Conservation (phyloP, 306 rosid genomes). For the Citrullus colocynthis region DNA sequence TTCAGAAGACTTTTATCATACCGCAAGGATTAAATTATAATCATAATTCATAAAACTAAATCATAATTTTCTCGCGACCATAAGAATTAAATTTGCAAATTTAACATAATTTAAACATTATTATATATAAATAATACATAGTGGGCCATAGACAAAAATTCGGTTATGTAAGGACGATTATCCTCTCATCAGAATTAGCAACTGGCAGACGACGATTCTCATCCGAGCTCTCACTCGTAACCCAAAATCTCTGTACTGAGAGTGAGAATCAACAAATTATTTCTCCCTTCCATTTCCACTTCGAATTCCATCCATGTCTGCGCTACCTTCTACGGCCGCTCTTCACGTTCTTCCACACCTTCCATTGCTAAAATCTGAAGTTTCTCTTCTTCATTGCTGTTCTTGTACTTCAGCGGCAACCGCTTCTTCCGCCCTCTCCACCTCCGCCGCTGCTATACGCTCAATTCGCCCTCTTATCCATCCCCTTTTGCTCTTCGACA, state of each 20-base stretch:
- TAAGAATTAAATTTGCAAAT: too few species aligned
- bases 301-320: conserved; percentile 42
- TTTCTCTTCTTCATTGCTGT: conserved; percentile 12
- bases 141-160: too few species aligned
- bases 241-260: not conserved
- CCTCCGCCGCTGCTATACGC: conserved; percentile 1
- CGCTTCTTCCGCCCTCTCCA: not conserved
- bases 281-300: not conserved
- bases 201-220: not conserved
- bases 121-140: too few species aligned
- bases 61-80: too few species aligned
- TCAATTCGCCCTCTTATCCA: conserved; percentile 30
- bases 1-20: too few species aligned
- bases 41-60: too few species aligned
- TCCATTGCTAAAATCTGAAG: conserved; percentile 19
- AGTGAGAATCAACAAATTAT: not conserved
- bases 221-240: not conserved
- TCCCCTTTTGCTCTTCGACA: conserved; percentile 45
- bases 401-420: conserved; percentile 13
- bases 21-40: too few species aligned
- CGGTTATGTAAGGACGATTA: too few species aligned
- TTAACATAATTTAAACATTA: too few species aligned
- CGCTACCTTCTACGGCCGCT: conserved; percentile 28
- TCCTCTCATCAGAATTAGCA: not conserved
- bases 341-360: conserved; percentile 28